These are phyloP conservation scores for Gossypium sturtianum DNA, from an alignment of 345 rosid genomes.

Conservation along the genomic window DNA sequence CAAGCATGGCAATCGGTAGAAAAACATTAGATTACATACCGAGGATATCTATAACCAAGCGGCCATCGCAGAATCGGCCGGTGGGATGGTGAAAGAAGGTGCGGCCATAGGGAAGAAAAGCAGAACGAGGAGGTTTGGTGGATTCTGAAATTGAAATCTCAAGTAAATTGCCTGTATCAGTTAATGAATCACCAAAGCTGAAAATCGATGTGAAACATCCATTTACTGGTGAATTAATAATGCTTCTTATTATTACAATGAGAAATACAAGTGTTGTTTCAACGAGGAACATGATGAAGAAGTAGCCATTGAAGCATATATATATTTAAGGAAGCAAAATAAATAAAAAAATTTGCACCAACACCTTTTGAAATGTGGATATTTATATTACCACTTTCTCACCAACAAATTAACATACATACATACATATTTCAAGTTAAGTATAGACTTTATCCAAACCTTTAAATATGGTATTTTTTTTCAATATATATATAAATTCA, in stretches of 20 bases:
- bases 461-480: too few species aligned
- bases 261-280: neutral
- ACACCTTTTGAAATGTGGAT: neutral
- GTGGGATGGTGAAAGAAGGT: conserved; percentile 41
- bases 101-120: conserved; percentile 40
- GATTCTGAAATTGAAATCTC: conserved; percentile 10
- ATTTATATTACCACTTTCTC: neutral
- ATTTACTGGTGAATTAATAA: neutral
- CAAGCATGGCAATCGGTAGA: too few species aligned
- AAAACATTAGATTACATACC: conserved; percentile 18
- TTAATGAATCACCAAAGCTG: conserved; percentile 57
- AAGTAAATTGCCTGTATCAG: conserved; percentile 47
- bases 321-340: too few species aligned
- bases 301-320: neutral
- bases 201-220: conserved; percentile 29
- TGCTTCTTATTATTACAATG: neutral
- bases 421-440: too few species aligned
- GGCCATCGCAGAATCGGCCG: conserved; percentile 48
- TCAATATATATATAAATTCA: too few species aligned
- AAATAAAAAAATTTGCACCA: neutral
- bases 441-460: too few species aligned
- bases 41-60: conserved; percentile 48
- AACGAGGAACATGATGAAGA: neutral
- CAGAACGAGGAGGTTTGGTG: conserved; percentile 12
- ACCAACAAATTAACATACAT: neutral